phyloP scores from a whole-genome alignment of 345 rosid genomes.

The Ailanthus altissimus region DNA sequence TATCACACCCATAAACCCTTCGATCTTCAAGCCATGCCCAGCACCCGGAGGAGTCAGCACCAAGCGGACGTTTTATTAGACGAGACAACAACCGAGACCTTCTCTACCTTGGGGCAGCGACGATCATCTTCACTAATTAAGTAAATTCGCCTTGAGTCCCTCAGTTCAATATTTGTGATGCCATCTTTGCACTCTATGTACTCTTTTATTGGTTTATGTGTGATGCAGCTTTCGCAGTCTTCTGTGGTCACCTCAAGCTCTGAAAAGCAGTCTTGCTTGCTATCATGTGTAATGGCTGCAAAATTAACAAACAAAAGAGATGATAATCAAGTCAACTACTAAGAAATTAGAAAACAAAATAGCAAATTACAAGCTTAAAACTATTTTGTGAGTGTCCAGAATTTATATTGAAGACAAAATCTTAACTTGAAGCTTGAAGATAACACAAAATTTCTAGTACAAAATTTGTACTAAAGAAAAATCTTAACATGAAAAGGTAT shows the following conservation, averaged over 20 bases:
- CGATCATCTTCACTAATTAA: slow-evolving; percentile 64
- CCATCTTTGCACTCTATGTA: slow-evolving; percentile 47
- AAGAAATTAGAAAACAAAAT: too few relatives aligned
- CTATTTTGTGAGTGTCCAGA: too few relatives aligned
- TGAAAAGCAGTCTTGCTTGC: too few relatives aligned
- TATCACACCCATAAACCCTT: too few relatives aligned
- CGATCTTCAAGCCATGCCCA: too few relatives aligned
- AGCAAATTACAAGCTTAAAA: too few relatives aligned
- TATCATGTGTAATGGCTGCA: slow-evolving; percentile 48
- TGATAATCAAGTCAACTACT: too few relatives aligned
- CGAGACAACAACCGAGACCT: slow-evolving; percentile 43
- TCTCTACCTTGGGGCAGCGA: slow-evolving; percentile 51
- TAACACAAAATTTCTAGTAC: too few relatives aligned
- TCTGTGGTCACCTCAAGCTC: slow-evolving; percentile 49
- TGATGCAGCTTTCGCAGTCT: slow-evolving; percentile 45
- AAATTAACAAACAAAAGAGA: not conserved
- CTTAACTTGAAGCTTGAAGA: too few relatives aligned
- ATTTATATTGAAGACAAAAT: too few relatives aligned
- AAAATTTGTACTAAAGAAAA: too few relatives aligned
- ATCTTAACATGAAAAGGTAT: too few relatives aligned
- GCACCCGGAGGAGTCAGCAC: slow-evolving; percentile 3
- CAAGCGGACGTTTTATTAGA: slow-evolving; percentile 27
- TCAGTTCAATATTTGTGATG: slow-evolving; percentile 41
- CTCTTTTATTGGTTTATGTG: slow-evolving; percentile 43
- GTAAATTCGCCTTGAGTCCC: slow-evolving; percentile 44